phyloP scores from a whole-genome alignment of 805 yeast genomes.

The Wickerhamiella siamensis region DNA sequence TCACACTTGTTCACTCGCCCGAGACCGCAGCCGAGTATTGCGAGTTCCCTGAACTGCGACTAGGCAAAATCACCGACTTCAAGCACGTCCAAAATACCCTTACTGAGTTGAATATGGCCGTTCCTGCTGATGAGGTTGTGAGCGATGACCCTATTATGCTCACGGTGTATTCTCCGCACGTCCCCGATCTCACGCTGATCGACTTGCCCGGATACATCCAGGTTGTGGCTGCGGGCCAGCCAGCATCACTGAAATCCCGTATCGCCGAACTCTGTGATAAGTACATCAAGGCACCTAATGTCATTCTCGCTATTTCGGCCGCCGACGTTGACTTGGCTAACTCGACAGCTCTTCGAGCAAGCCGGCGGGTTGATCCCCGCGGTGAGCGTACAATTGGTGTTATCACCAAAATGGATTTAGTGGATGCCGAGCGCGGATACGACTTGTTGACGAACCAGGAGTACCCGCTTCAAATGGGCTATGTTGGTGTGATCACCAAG shows the following conservation, averaged over 20 bases:
- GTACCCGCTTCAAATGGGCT: constrained; percentile 91
- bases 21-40: constrained; percentile 68
- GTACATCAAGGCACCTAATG: constrained; percentile 82
- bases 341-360: constrained; percentile 84
- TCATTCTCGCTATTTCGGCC: constrained; percentile 87
- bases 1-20: constrained; percentile 78
- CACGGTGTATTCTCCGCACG: constrained; percentile 75
- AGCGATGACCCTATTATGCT: constrained; percentile 90
- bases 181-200: constrained; percentile 84
- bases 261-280: constrained; percentile 70
- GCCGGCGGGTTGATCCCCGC: constrained; percentile 75
- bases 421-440: constrained; percentile 60
- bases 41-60: constrained; percentile 80
- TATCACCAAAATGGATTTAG: constrained; percentile 83
- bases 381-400: constrained; percentile 97
- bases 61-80: constrained; percentile 75
- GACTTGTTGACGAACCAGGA: constrained; percentile 56
- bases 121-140: constrained; percentile 71
- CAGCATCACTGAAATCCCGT: constrained; percentile 61
- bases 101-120: constrained; percentile 82
- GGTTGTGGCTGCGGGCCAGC: constrained; percentile 93
- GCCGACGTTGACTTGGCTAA: constrained; percentile 98
- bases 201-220: constrained; percentile 98
- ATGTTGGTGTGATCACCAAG: constrained; percentile 93
- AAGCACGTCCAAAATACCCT: constrained; percentile 76